phyloP scores from a whole-genome alignment of 177 flowering plant species.

The Telopea speciosissima region DNA sequence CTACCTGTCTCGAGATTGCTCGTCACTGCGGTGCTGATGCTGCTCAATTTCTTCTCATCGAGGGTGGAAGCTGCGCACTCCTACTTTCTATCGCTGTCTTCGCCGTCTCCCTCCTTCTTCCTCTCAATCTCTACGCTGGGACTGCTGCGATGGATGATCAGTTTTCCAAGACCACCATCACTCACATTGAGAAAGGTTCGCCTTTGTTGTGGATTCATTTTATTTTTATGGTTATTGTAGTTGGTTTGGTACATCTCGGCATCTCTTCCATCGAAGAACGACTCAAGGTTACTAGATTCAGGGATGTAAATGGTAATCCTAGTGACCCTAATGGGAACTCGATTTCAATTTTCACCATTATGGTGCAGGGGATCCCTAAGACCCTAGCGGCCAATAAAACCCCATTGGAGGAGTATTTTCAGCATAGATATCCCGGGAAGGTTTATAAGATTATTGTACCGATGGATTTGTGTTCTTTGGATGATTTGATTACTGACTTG shows the following conservation, averaged over 20 bases:
- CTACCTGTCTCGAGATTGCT: conserved; percentile 80
- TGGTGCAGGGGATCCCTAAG: conserved; percentile 88
- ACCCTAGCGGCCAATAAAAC: conserved; percentile 48
- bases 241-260: conserved; percentile 67
- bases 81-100: conserved; percentile 44
- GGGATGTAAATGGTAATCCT: conserved; percentile 79
- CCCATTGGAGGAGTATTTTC: conserved; percentile 71
- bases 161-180: conserved; percentile 83
- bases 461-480: conserved; percentile 88
- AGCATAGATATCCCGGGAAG: conserved; percentile 86
- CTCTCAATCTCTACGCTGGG: conserved; percentile 82
- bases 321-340: conserved; percentile 54
- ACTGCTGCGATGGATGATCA: conserved; percentile 53
- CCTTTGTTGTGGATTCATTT: conserved; percentile 81
- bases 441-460: conserved; percentile 79
- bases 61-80: conserved; percentile 82
- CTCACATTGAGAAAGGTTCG: conserved; percentile 72
- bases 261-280: conserved; percentile 52
- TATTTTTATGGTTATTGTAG: conserved; percentile 57
- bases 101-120: conserved; percentile 47
- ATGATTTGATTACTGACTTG: conserved; percentile 67
- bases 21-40: conserved; percentile 97
- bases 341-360: conserved; percentile 72
- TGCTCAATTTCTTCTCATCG: conserved; percentile 81
- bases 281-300: conserved; percentile 69